phyloP scores from a whole-genome alignment of 345 rosid genomes.

The Populus alba region DNA sequence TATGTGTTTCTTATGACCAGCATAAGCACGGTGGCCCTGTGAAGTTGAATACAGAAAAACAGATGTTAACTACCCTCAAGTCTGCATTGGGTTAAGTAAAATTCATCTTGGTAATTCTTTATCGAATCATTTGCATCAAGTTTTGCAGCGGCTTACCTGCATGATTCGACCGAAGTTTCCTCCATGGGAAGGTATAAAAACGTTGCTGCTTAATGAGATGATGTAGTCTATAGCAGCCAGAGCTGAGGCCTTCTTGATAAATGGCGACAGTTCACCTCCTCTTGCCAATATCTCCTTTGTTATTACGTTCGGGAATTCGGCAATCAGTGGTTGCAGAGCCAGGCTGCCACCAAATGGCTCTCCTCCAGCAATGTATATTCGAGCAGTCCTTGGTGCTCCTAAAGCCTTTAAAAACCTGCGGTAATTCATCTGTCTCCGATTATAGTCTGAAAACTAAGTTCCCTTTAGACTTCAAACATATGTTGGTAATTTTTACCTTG shows the following conservation, averaged over 20 bases:
- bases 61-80: background rate
- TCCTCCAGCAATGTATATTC: conserved; percentile 67
- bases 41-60: background rate
- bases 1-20: conserved; percentile 67
- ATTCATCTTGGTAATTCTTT: no score
- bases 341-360: conserved; percentile 65
- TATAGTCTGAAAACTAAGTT: background rate
- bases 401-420: conserved; percentile 63
- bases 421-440: background rate
- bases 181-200: conserved; percentile 79
- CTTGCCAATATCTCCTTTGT: conserved; percentile 54
- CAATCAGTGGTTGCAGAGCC: conserved; percentile 55
- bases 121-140: background rate
- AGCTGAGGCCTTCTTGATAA: conserved; percentile 52
- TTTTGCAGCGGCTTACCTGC: conserved; percentile 38
- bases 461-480: background rate
- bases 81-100: no score
- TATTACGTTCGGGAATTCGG: conserved; percentile 51
- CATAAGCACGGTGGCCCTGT: conserved; percentile 72
- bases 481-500: conserved; percentile 37
- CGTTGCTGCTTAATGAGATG: conserved; percentile 62
- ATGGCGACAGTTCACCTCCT: conserved; percentile 57
- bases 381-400: conserved; percentile 55
- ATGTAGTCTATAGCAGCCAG: conserved; percentile 75
- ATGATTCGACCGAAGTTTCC: conserved; percentile 81